Evolutionary conservation across 257 asterid species (phyloP).

Genomic region (Mitragyna speciosa): DNA sequence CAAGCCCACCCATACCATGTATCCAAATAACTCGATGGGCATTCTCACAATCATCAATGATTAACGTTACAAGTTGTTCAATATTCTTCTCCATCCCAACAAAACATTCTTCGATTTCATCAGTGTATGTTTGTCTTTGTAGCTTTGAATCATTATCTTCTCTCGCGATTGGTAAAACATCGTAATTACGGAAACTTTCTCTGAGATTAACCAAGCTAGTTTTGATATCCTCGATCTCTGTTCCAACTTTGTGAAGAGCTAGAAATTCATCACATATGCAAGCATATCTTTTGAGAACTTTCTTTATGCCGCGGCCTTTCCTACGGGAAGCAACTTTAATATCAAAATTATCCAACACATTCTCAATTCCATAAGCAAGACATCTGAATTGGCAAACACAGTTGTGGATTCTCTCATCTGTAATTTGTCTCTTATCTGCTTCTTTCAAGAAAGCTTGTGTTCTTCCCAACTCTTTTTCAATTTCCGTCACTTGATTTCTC

Average conservation of each 20-base stretch:
- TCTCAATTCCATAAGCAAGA: constrained; percentile 4
- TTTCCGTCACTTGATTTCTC: constrained; percentile 8
- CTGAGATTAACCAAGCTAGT: not conserved
- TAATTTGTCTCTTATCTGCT: not conserved
- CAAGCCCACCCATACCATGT: not conserved
- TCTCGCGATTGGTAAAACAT: not conserved
- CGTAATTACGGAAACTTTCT: not conserved
- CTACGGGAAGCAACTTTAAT: not conserved
- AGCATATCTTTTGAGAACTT: not conserved
- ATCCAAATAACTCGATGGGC: not conserved
- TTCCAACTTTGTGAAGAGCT: not conserved
- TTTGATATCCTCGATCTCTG: not conserved
- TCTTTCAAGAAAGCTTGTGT: not conserved
- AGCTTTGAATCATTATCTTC: not conserved
- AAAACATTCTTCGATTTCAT: not conserved
- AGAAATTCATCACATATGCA: not conserved
- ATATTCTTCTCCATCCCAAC: not conserved
- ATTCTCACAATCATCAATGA: not conserved
- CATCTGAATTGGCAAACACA: not conserved
- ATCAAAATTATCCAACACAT: not conserved
- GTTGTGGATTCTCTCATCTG: not conserved
- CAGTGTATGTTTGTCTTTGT: not conserved
- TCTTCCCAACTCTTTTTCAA: not conserved
- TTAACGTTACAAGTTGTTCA: not conserved
- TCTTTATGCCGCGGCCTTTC: not conserved